Evolutionary conservation across 2,329 filamentous ascomycete species (phyloP), one percentile per base, ranked within the genome.

Genomic region (Trichocomaceae sp.): DNA sequence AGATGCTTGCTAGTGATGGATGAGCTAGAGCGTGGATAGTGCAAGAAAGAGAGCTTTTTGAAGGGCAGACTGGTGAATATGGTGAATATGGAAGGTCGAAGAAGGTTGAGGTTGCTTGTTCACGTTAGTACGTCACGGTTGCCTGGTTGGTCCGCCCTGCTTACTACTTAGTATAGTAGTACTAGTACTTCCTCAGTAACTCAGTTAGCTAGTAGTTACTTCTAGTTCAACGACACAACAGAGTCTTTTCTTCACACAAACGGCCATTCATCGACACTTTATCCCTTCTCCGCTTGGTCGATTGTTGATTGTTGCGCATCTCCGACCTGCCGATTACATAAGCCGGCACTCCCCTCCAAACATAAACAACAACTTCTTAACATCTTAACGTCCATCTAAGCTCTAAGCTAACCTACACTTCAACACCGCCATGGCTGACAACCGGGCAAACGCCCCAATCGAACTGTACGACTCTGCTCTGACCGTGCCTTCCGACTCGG

Each of bases 401-500:
- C n/a, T n/a, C n/a, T n/a, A n/a, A n/a, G n/a, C n/a, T n/a, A n/a
- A n/a, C n/a, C n/a, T 20, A 20, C 39, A 12, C 39, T 7, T 2
- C 10, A 9, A 19, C 5, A n/a, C 20, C 23, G 73, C 70, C 67
- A 63, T 69, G 50, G 67, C 69, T 49, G 64, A 70, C 47, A 60
- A 66, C 49, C 57, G 57, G 58, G 49, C 62, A 52, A 57, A 59
- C 61, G 66, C 69, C 54, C 62, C 63, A 44, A 64, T 65, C 58
- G 72, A 72, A 60, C 69, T 74, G 50, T 72, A 69, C 58, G 72
- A 74, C 58, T 74, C 72, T n/a, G 63, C 69, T 35, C 52, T 73
- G 57, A 76, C 73, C 3, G 68, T 76, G 50, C 74, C 73, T 47
- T 76, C 74, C n/a, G 74, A 77, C 59, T 76, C 74, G 22, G 74